Conservation (phyloP, 805 yeast species). For the Cyberlindnera mississippiensis region DNA sequence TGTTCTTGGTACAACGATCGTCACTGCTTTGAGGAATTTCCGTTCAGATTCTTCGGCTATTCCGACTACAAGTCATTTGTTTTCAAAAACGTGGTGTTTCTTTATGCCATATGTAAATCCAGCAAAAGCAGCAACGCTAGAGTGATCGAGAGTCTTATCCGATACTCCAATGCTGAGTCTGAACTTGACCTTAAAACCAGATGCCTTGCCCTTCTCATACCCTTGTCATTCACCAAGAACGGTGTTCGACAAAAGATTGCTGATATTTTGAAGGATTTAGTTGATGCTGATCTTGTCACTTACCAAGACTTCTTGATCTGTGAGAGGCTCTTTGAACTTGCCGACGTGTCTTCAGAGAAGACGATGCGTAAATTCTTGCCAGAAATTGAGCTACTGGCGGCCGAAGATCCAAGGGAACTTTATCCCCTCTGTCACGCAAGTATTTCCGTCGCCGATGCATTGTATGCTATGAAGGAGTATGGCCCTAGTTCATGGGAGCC, state of each 20-base stretch:
- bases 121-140: slow-evolving; percentile 1
- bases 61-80: slow-evolving; percentile 4
- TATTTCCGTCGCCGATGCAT: slow-evolving; percentile 14
- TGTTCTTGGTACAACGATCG: slow-evolving; percentile 8
- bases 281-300: slow-evolving; percentile 18
- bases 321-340: slow-evolving; percentile 34
- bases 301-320: slow-evolving; percentile 32
- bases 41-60: slow-evolving; percentile 13
- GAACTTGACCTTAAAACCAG: slow-evolving; percentile 28
- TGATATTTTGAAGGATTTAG: slow-evolving; percentile 11
- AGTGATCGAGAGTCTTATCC: slow-evolving; percentile 1
- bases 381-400: background rate
- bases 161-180: background rate
- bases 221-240: slow-evolving; percentile 39
- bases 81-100: slow-evolving; percentile 30
- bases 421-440: slow-evolving; percentile 6
- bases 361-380: slow-evolving; percentile 18
- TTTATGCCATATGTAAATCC: slow-evolving; percentile 37
- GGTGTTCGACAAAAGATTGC: slow-evolving; percentile 37
- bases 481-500: slow-evolving; percentile 33
- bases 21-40: slow-evolving; percentile 9
- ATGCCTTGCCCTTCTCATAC: slow-evolving; percentile 37
- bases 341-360: slow-evolving; percentile 37
- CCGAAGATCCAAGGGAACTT: slow-evolving; percentile 5
- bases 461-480: slow-evolving; percentile 15